Conservation (phyloP, 2,329 filamentous ascomycete species). For the Metarhizium robertsii region DNA sequence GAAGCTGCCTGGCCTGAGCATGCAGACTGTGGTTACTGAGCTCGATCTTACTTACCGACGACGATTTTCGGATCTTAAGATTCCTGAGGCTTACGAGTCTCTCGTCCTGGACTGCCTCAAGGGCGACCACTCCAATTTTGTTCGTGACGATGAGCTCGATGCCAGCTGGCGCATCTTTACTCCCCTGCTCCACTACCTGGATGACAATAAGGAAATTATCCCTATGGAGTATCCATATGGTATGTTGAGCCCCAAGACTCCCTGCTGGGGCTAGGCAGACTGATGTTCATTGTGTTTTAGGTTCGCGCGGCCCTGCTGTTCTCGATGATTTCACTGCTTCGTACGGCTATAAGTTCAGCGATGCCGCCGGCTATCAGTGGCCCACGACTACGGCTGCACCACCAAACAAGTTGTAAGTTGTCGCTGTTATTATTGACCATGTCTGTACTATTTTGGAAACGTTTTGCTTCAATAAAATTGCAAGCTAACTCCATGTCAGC, state of each 20-base stretch:
- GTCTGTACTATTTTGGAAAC: constrained; percentile 6
- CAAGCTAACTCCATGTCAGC: not conserved
- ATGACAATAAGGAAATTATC: constrained; percentile 98
- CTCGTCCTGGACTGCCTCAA: constrained; percentile 95
- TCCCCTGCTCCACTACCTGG: constrained; percentile 92
- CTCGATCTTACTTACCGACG: constrained; percentile 96
- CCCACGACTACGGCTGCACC: constrained; percentile 61
- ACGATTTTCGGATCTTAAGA: constrained; percentile 98
- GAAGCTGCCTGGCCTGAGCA: constrained; percentile 93
- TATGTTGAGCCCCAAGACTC: constrained; percentile 35
- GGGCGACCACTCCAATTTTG: constrained; percentile 99
- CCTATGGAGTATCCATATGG: constrained; percentile 99
- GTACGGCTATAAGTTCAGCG: constrained; percentile 98
- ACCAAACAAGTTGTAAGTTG: constrained; percentile 69
- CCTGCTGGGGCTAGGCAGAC: not conserved
- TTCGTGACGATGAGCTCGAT: constrained; percentile 92
- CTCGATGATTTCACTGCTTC: constrained; percentile 97
- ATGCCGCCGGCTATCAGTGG: constrained; percentile 94
- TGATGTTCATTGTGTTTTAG: constrained; percentile 38
- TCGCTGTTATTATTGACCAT: constrained; percentile 5
- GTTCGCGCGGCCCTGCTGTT: constrained; percentile 90
- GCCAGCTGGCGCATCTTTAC: constrained; percentile 98
- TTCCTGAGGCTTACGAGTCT: constrained; percentile 97
- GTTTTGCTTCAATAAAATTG: not conserved
- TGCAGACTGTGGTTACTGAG: constrained; percentile 98